Percentiles rank a stretch among this genome's conserved stretches.
Conservation (phyloP, 2,329 filamentous ascomycete species). For the Coniochaeta sp. region DNA sequence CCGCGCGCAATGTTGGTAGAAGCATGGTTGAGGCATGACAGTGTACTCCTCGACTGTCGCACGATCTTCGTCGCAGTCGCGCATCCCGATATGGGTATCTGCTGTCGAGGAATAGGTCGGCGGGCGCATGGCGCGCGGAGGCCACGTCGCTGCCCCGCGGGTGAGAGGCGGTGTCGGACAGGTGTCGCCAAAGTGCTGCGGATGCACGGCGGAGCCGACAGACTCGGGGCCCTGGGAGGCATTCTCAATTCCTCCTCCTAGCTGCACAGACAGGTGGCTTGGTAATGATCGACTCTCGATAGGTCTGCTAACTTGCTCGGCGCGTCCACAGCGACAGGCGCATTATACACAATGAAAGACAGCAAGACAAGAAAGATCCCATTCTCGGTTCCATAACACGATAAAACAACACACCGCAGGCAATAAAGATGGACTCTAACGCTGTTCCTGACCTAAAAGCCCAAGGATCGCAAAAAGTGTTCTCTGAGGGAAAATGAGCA, state of each 20-base stretch:
- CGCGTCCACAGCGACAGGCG: background rate
- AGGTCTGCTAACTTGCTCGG: background rate
- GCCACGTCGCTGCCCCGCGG: background rate
- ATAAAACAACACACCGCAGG: background rate
- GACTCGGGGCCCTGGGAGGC: background rate
- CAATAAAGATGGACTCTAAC: background rate
- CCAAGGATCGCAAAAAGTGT: background rate
- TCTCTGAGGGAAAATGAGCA: background rate
- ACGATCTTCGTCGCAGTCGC: background rate
- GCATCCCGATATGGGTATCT: background rate
- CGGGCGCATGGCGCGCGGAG: background rate
- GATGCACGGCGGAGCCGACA: background rate
- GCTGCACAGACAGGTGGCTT: background rate
- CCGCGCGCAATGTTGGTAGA: slow-evolving; percentile 2
- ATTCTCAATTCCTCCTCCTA: background rate
- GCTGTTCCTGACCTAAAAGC: background rate
- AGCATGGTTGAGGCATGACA: background rate
- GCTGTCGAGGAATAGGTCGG: background rate
- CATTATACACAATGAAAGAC: background rate
- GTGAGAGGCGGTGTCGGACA: background rate
- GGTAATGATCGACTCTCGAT: background rate
- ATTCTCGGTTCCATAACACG: background rate
- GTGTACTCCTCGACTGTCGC: background rate
- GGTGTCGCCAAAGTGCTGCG: background rate
- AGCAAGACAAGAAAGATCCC: background rate